Base-by-base conservation (phyloP, 2,329 filamentous ascomycete genomes). In the Curvularia verruculosa region DNA sequence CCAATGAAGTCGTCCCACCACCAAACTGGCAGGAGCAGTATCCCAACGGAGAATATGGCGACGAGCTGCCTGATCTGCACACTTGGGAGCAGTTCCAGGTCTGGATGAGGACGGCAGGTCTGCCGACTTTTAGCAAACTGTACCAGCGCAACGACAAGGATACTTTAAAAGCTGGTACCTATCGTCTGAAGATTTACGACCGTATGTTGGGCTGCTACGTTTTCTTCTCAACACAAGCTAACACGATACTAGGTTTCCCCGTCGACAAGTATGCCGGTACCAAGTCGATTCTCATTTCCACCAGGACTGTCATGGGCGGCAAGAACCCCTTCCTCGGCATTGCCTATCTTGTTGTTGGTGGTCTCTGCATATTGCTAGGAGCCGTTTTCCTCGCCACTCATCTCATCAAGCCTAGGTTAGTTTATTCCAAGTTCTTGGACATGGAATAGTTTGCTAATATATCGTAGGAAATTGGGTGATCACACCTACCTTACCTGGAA, bases 401-500 rank as follows among this genome's bases (percentile, higher is more conserved):
- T 79, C 83, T 98, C 63, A 87, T 99, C 77, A 93, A 90, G 75
- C 95, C 95, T 60, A 89, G 91, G 91, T 92, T 81, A 72, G 85
- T 34, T 21, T 24, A n/a, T n/a, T 36, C 24, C 15, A 8, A 37
- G 15, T 19, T n/a, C 37, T 23, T 34, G 23, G 34, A 41, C 21
- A 29, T 9, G 45, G n/a, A n/a, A n/a, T n/a, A n/a, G n/a, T n/a
- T 54, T 48, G 60, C 61, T 72, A 34, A 69, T 51, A 52, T 46
- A 21, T 45, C 63, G 49, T 65, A 94, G 95, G 72, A 99, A 98
- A 89, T 85, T 99, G 40, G 95, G 95, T 60, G 95, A 99, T 76
- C 95, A 98, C 78, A 97, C 92, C 8, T 98, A 99, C 76, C 84
- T 99, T 47, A 95, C 91, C 23, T 99, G 95, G 95, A 97, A 98